Evolutionary conservation across 2,329 filamentous ascomycete species (phyloP), one percentile per base, ranked within the genome.

Genomic region (Colletotrichum higginsianum): DNA sequence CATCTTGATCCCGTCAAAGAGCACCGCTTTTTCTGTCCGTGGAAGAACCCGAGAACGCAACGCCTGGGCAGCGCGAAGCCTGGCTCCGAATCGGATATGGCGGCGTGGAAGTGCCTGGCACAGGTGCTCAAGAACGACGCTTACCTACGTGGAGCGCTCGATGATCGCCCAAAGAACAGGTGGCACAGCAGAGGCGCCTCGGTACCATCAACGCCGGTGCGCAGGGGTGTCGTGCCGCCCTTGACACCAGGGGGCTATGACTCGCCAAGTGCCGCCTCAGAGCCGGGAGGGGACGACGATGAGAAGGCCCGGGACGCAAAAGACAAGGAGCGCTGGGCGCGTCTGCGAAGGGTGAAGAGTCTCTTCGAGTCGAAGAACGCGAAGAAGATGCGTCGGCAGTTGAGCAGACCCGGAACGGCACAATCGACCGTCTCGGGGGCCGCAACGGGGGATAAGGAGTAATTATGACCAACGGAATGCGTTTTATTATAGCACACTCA

Each of bases 1-100:
- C 85, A 89, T 67, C 86, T 96, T 1, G 91, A 96, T 77, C 90
- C 91, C 5, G 82, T 92, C 2, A 86, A 87, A 6, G 92, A 95
- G 79, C 94, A 96, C 80, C 90, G 94, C 73, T 93, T 94, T 77
- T 96, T 95, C 78, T 96, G 94, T 75, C 94, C 94, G 0, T 96
- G 94, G 94, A 87, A 92, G 71, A 94, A 91, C 75, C 81, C 89
- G 3, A 77, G 83, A 13, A 87, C 89, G 1, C 93, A 95, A 78
- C 90, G 84, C 78, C 73, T 78, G 67, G 67, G 76, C 63, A 73
- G 79, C 77, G 56, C 81, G 72, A 66, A 79, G 44, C 78, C 81
- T 15, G 80, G 78, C 55, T 77, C 76, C 2, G 82, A 77, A 57
- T 80, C 79, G 8, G 80, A 81, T 44, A 79, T 82, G 75, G 80